phyloP scores from a whole-genome alignment of 495 filamentous ascomycete genomes.

The Penicillium riverlandense region DNA sequence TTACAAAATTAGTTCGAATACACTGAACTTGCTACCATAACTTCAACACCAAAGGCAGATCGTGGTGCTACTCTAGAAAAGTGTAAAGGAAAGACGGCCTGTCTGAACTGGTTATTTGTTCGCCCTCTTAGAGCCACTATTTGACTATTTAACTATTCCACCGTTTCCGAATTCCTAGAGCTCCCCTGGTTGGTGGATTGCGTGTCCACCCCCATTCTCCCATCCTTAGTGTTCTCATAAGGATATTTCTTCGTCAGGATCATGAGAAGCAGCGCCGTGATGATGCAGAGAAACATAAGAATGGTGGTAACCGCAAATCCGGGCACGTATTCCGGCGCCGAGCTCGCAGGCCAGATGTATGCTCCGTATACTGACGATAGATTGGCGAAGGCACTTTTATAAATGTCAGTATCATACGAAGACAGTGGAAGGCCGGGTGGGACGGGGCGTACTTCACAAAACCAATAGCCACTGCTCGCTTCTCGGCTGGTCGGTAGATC shows the following conservation, averaged over 20 bases:
- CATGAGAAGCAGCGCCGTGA: conserved; percentile 1
- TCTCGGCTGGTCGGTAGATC: conserved; percentile 3
- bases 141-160: neutral
- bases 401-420: neutral
- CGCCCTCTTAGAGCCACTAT: neutral
- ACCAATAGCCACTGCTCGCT: conserved; percentile 1
- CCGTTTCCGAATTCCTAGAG: neutral
- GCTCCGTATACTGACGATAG: conserved; percentile 3
- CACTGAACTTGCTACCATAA: neutral
- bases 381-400: conserved; percentile 2
- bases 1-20: neutral
- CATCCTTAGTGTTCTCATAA: conserved; percentile 2
- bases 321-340: neutral
- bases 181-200: neutral
- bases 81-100: no score
- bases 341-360: conserved; percentile 2
- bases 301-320: conserved; percentile 2
- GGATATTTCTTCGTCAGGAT: conserved; percentile 4
- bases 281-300: neutral
- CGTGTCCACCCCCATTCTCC: neutral
- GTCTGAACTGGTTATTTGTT: no score
- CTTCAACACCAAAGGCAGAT: neutral
- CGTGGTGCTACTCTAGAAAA: no score
- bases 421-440: no score
- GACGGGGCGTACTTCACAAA: conserved; percentile 2